A percentile compares a stretch with the other conserved stretches of the same genome.
These are phyloP conservation scores for Neurospora sp. DNA, from an alignment of 495 filamentous ascomycete genomes.

Conservation along the genomic window DNA sequence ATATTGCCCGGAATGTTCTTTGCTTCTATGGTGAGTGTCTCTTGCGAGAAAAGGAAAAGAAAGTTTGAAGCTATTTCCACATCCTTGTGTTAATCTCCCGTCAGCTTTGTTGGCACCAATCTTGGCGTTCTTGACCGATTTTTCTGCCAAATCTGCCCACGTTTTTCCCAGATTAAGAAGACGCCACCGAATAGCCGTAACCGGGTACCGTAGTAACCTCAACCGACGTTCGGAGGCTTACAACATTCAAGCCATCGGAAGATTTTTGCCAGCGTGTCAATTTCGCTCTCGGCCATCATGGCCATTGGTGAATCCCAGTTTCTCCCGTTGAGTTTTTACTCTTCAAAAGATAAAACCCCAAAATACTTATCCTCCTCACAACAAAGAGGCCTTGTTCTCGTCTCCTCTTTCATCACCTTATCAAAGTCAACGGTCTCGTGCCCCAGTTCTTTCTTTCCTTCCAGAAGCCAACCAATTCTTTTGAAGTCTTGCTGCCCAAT, in stretches of 20 bases:
- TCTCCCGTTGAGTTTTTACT: no score
- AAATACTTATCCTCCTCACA: background rate
- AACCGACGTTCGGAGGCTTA: background rate
- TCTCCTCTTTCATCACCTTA: background rate
- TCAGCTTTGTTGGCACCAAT: background rate
- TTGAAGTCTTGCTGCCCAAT: background rate
- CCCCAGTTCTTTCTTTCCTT: background rate
- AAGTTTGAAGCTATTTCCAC: background rate
- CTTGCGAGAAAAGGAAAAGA: background rate
- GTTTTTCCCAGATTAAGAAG: background rate
- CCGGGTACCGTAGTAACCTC: background rate
- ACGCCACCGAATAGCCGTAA: background rate
- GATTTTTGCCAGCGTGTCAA: background rate
- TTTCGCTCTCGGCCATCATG: background rate
- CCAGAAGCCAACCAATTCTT: background rate
- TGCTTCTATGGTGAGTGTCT: no score
- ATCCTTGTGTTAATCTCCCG: background rate
- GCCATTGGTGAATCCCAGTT: no score
- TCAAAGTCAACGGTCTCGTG: background rate
- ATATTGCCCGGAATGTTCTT: no score
- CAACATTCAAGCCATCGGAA: background rate
- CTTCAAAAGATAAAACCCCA: background rate
- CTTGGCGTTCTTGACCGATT: background rate
- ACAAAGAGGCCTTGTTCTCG: background rate
- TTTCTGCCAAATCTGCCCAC: background rate